Evolutionary conservation across 1,284 basidiomycete genomes (phyloP).

Genomic region (Tilletiaria anomala): DNA sequence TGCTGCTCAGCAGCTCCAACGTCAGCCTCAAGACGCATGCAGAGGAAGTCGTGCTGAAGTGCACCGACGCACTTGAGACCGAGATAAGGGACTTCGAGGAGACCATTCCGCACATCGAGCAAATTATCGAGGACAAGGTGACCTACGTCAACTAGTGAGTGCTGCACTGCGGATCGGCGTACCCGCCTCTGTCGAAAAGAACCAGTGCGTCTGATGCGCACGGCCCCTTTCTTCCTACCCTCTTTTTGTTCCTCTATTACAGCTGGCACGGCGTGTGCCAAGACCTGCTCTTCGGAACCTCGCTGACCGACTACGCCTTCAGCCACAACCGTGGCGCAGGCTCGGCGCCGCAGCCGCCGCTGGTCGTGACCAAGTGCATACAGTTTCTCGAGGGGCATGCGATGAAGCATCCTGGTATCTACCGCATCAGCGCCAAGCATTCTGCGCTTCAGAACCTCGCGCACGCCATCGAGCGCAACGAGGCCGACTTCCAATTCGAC

Average conservation of each 20-base stretch:
- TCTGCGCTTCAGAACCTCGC: constrained; percentile 71
- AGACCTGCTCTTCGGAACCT: constrained; percentile 75
- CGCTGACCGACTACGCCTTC: constrained; percentile 79
- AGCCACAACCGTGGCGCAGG: constrained; percentile 60
- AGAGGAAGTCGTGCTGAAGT: constrained; percentile 54
- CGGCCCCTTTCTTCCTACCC: background rate
- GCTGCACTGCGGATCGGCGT: no score
- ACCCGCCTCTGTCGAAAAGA: background rate
- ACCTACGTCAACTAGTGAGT: constrained; percentile 55
- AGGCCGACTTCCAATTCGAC: constrained; percentile 66
- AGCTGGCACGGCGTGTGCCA: constrained; percentile 65
- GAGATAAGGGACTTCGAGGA: constrained; percentile 48
- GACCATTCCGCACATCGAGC: constrained; percentile 39
- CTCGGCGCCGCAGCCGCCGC: constrained; percentile 47
- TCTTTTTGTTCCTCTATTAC: constrained; percentile 32
- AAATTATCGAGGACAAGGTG: constrained; percentile 50
- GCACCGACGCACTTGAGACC: constrained; percentile 55
- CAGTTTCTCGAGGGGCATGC: constrained; percentile 61
- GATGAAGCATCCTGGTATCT: constrained; percentile 49
- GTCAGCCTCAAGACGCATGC: constrained; percentile 24
- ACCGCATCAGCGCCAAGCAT: constrained; percentile 54
- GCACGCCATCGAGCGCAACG: constrained; percentile 77
- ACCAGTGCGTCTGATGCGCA: no score
- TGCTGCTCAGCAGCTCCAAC: constrained; percentile 12
- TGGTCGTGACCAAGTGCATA: constrained; percentile 70